A percentile compares a stretch with the other conserved stretches of the same genome.
phyloP scores from a whole-genome alignment of 2,329 filamentous ascomycete genomes.

The Coniochaeta hoffmannii region DNA sequence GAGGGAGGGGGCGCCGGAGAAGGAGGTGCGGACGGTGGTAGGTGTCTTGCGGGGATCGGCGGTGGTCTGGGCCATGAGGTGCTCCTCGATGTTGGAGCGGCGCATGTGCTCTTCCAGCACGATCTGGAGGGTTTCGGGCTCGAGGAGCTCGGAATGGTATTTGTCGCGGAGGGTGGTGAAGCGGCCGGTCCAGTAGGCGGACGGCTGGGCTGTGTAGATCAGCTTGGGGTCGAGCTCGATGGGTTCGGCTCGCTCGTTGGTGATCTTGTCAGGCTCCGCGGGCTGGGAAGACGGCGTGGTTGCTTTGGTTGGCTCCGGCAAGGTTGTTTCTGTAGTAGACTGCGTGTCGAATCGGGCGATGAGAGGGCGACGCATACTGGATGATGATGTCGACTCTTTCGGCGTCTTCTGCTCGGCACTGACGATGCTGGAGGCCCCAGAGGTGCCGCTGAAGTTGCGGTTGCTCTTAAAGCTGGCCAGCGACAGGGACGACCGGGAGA shows the following conservation, averaged over 20 bases:
- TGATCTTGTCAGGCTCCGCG: not conserved
- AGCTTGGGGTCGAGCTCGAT: constrained; percentile 16
- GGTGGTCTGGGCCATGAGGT: not conserved
- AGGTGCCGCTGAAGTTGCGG: constrained; percentile 9
- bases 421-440: constrained; percentile 3
- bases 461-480: constrained; percentile 6
- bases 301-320: not conserved
- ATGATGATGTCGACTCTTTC: not conserved
- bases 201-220: constrained; percentile 35
- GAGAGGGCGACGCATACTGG: not conserved
- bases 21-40: not conserved
- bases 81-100: not conserved
- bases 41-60: not conserved
- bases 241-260: not conserved
- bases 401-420: constrained; percentile 12
- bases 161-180: constrained; percentile 50
- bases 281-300: not conserved
- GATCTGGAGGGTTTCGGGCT: constrained; percentile 12
- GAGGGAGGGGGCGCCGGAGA: constrained; percentile 11
- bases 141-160: constrained; percentile 33
- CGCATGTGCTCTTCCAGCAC: constrained; percentile 12
- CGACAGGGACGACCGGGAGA: constrained; percentile 12
- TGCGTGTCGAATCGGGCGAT: not conserved
- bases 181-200: constrained; percentile 55
- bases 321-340: not conserved